phyloP scores from a whole-genome alignment of 352 stramenopile genomes.

The Elongisporangium anandrum region DNA sequence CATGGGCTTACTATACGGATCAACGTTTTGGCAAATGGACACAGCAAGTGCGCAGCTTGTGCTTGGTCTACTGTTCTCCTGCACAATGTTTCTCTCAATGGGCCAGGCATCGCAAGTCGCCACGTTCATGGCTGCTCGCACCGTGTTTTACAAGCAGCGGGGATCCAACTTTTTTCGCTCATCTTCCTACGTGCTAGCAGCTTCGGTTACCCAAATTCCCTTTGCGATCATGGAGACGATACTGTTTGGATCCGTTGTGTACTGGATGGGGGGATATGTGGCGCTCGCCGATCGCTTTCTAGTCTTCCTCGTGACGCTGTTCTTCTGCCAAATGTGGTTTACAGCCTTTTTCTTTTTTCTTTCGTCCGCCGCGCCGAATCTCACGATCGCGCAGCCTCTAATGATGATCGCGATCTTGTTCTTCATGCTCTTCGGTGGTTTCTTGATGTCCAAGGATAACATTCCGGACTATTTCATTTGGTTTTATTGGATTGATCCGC shows the following conservation, averaged over 20 bases:
- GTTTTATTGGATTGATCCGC: constrained; percentile 77
- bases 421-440: constrained; percentile 65
- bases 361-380: constrained; percentile 31
- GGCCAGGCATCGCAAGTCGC: constrained; percentile 76
- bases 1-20: constrained; percentile 64
- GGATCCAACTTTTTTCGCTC: constrained; percentile 87
- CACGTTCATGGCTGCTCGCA: constrained; percentile 69
- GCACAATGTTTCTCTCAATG: constrained; percentile 84
- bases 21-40: constrained; percentile 60
- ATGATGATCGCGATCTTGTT: constrained; percentile 62
- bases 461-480: constrained; percentile 70
- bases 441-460: constrained; percentile 47
- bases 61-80: constrained; percentile 86
- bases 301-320: constrained; percentile 56
- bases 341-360: constrained; percentile 66
- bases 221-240: constrained; percentile 69
- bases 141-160: constrained; percentile 88
- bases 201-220: constrained; percentile 42
- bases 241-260: constrained; percentile 82
- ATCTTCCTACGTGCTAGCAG: constrained; percentile 70
- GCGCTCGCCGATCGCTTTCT: constrained; percentile 35
- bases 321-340: constrained; percentile 70
- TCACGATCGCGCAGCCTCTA: constrained; percentile 52
- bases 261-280: constrained; percentile 88
- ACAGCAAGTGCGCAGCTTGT: constrained; percentile 51